phyloP scores from a whole-genome alignment of 2,329 filamentous ascomycete species.

The Moelleriella libera region DNA sequence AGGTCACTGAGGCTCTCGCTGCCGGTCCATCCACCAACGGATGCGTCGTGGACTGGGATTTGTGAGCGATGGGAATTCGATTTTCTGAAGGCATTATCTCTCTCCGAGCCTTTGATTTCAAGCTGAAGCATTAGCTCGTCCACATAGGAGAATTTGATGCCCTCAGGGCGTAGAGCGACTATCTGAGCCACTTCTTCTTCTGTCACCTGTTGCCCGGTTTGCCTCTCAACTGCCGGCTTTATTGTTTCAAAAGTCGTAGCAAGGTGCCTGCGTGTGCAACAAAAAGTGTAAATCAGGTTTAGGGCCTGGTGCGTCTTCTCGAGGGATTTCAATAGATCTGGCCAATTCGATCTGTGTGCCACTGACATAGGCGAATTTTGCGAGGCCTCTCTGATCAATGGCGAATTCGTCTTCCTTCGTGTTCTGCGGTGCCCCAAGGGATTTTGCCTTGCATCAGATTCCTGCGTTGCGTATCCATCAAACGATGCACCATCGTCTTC shows the following conservation, averaged over 20 bases:
- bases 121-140: conserved; percentile 74
- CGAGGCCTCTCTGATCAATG: background rate
- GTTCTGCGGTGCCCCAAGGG: background rate
- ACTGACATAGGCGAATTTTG: background rate
- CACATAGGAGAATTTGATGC: conserved; percentile 74
- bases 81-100: conserved; percentile 47
- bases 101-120: conserved; percentile 55
- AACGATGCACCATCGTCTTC: background rate
- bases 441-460: background rate
- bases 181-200: conserved; percentile 75
- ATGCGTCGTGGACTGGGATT: conserved; percentile 36
- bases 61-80: conserved; percentile 31
- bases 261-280: conserved; percentile 81
- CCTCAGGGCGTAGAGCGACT: conserved; percentile 60
- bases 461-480: background rate
- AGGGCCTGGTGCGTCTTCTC: conserved; percentile 69
- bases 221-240: conserved; percentile 67
- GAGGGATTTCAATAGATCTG: conserved; percentile 56
- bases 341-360: conserved; percentile 43
- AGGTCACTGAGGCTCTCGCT: conserved; percentile 23
- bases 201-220: conserved; percentile 56
- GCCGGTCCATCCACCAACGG: conserved; percentile 41
- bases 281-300: conserved; percentile 91
- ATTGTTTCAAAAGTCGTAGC: conserved; percentile 87
- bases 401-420: background rate